A percentile compares a stretch with the other conserved stretches of the same genome.
Evolutionary conservation across 1,139 yeast genomes (phyloP).

Genomic region (Magnusiomyces tetraspermus): DNA sequence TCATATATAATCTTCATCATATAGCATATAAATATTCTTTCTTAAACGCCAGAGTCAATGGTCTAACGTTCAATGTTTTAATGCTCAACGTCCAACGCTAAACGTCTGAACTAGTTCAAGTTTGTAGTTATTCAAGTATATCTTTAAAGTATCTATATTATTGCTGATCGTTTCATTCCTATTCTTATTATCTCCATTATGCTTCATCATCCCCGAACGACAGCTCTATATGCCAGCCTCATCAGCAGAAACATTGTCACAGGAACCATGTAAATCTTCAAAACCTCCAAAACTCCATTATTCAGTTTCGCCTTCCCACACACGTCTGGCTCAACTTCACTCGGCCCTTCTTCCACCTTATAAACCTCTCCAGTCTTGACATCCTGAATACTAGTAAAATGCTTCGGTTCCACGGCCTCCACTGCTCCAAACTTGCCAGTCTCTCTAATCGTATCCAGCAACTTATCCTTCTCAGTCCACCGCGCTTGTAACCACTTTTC

Average conservation of each 20-base stretch:
- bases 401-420: slow-evolving; percentile 1
- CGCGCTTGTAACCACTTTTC: slow-evolving; percentile 63
- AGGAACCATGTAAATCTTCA: slow-evolving; percentile 10
- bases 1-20: not conserved
- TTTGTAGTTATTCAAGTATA: too few species aligned
- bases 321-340: slow-evolving; percentile 1
- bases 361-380: not conserved
- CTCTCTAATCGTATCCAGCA: slow-evolving; percentile 51
- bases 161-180: too few species aligned
- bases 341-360: not conserved
- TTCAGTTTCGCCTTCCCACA: slow-evolving; percentile 8
- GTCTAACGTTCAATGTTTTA: too few species aligned
- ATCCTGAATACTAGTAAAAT: not conserved
- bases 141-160: too few species aligned
- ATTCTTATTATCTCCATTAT: too few species aligned
- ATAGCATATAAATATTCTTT: not conserved
- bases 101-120: too few species aligned
- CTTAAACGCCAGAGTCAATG: too few species aligned
- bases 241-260: slow-evolving; percentile 7
- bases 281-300: slow-evolving; percentile 6
- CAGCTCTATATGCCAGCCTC: slow-evolving; percentile 6
- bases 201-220: too few species aligned
- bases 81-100: too few species aligned
- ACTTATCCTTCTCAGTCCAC: slow-evolving; percentile 74
- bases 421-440: slow-evolving; percentile 44